These are phyloP conservation scores for Rhizopogon salebrosus DNA, from an alignment of 768 basidiomycete species.

Conservation along the genomic window DNA sequence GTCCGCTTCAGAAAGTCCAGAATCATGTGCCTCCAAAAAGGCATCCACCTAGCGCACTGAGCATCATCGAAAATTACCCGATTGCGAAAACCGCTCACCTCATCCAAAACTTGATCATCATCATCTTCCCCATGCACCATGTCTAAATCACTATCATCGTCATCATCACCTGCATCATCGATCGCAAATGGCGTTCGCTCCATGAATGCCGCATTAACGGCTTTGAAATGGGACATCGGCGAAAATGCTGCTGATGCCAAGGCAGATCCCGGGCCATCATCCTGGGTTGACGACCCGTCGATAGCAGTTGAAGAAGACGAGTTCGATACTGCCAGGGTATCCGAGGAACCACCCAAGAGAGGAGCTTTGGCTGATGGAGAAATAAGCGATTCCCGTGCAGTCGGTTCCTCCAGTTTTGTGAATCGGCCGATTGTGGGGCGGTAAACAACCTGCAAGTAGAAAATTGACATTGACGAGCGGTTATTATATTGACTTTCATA, in stretches of 20 bases:
- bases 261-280: constrained; percentile 21
- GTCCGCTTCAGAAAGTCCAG: constrained; percentile 75
- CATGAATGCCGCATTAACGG: constrained; percentile 79
- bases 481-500: constrained; percentile 20
- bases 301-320: constrained; percentile 48
- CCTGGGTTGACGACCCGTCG: constrained; percentile 24
- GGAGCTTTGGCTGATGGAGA: constrained; percentile 59
- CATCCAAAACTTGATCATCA: constrained; percentile 83
- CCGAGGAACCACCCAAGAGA: constrained; percentile 30
- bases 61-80: not conserved
- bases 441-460: constrained; percentile 49
- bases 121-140: constrained; percentile 55
- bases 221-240: constrained; percentile 64
- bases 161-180: constrained; percentile 86
- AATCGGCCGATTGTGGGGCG: constrained; percentile 84
- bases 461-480: not conserved
- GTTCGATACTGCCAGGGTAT: constrained; percentile 22
- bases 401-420: constrained; percentile 81
- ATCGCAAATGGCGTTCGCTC: constrained; percentile 96
- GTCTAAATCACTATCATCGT: constrained; percentile 58
- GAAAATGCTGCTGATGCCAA: constrained; percentile 32
- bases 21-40: constrained; percentile 91
- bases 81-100: constrained; percentile 53
- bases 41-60: constrained; percentile 64
- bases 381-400: constrained; percentile 81